Base-by-base conservation (phyloP, 176 grass and related monocot genomes). In the Phoenix roebelenii region DNA sequence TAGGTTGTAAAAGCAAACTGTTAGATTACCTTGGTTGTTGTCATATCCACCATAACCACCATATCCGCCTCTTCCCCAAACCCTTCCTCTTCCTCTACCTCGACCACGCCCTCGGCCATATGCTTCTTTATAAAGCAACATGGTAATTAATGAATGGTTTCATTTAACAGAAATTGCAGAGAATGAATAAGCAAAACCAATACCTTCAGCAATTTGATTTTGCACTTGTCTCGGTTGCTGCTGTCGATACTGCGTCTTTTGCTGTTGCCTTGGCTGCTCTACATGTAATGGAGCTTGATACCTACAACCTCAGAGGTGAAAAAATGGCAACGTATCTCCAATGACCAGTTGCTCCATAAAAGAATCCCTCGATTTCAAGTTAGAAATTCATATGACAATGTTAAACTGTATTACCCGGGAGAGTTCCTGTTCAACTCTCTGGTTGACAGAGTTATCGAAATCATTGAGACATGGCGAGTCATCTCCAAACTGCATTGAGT, bases 401-500 rank as follows among this genome's bases (percentile, higher is more conserved):
- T 44, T 44, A 59, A 67, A 68, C 18, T 25, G 22, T 50, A 26
- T 75, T 81, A 95, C 91, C 91, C 91, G 63, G 86, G 83, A 22
- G 83, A 90, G 32, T 84, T 66, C 29, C 67, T 79, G 53, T 95
- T 78, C 55, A 95, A 77, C 18, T 84, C 86, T 70, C 22, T 73
- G 12, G 80, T 79, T 60, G 91, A 95, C 17, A 95, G 76, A 35
- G 91, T 81, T 66, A 95, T 90, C 62, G 86, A 90, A 67, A 95
- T 90, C 83, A 95, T 87, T 3, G 91, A 95, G 64, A 95, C 86
- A 87, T 90, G 83, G 12, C 91, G 77, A 50, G 83, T 90, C 74
- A 67, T 90, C 74, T 95, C 86, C 72, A 95, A 30, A 52, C 91
- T 95, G 76, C 30, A 77, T 35, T 3, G 10, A 44, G 7, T 12